Base-by-base conservation (phyloP, 176 grass and related monocot species). In the Sorghum bicolor region DNA sequence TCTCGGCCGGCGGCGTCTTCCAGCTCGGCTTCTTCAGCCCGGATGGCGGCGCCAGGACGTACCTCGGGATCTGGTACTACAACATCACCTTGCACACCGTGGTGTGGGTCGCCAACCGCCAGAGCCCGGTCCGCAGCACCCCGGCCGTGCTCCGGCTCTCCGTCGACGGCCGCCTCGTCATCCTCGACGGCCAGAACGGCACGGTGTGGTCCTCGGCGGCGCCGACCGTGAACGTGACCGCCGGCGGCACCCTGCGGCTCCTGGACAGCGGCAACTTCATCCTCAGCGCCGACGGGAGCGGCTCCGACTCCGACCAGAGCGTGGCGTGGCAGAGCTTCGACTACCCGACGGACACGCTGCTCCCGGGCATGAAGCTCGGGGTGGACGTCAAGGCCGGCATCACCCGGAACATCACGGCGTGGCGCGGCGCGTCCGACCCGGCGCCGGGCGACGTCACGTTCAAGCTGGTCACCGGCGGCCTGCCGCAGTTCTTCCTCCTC, bases 21-120 rank as follows among this genome's bases (percentile, higher is more conserved):
- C 7, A 78, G 60, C 86, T 96, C 14, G 84, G 94, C 25, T 96
- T 96, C 88, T 93, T 96, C 88, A 77, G 17, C 74, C 83, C 43
- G 38, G 82, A 63, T 50, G 61, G 5, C 11, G 25, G n/a, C 40
- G 26, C 37, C 10, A 28, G 70, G 29, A 72, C 66, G 78, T 86
- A 86, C 72, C 88, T 90, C 57, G 72, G 83, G 8, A 90, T 90
- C 20, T 86, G 83, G 88, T 90, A 82, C 66, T 13, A 60, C 36
- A 57, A 14, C 26, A 19, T 90, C 79, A 36, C 88, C 0, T 33
- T 5, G 6, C 65, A 4, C 64, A 86, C 88, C 65, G 57, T 90
- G 4, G 83, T 82, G 57, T 90, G 88, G 88, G 83, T 90, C 1
- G 91, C 91, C 82, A 93, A 93, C 72, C 85, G 91, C 3, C 67